Evolutionary conservation across 805 yeast species (phyloP).

Genomic region (Yarrowia divulgata): DNA sequence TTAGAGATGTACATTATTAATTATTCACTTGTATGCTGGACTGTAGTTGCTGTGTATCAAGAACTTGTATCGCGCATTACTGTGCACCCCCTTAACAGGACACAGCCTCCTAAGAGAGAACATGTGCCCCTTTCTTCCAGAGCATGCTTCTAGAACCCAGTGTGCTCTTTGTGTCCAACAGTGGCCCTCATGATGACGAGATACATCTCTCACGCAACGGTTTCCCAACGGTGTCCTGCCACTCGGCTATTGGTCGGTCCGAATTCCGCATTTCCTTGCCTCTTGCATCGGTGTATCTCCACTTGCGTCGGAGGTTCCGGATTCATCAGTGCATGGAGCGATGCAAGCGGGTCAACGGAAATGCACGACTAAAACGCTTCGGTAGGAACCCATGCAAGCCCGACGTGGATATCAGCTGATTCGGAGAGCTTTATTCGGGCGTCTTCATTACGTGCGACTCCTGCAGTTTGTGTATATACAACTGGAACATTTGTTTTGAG

Average conservation of each 20-base stretch:
- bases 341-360: slow-evolving; percentile 7
- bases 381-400: slow-evolving; percentile 1
- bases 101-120: too few species aligned
- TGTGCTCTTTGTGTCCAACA: not conserved
- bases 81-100: too few species aligned
- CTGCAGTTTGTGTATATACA: too few species aligned
- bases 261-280: not conserved
- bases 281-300: too few species aligned
- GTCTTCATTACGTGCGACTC: too few species aligned
- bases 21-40: not conserved
- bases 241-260: slow-evolving; percentile 14
- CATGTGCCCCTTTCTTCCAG: not conserved
- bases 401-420: not conserved
- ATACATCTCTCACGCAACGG: not conserved
- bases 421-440: too few species aligned
- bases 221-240: not conserved
- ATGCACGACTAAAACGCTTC: slow-evolving; percentile 1
- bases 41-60: too few species aligned
- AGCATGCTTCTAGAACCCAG: not conserved
- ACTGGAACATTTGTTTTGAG: not conserved
- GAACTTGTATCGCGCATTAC: too few species aligned
- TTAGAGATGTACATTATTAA: slow-evolving; percentile 36
- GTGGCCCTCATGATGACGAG: not conserved
- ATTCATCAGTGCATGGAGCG: not conserved
- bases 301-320: too few species aligned